A percentile compares a stretch with the other conserved stretches of the same genome.
phyloP scores from a whole-genome alignment of 2,329 filamentous ascomycete species.

The Sporothrix inflata region DNA sequence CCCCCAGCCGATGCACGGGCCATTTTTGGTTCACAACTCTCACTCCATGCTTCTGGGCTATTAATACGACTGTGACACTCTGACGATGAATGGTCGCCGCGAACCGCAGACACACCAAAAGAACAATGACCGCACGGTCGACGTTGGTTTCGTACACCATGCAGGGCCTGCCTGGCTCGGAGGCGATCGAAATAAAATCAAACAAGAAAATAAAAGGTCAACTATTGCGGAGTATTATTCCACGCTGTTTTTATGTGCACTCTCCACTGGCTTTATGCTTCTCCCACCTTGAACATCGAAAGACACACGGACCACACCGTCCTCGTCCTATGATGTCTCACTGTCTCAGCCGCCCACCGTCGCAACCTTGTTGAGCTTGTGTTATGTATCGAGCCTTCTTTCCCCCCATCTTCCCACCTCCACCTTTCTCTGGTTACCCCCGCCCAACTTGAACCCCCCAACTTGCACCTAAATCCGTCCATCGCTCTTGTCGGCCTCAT shows the following conservation, averaged over 20 bases:
- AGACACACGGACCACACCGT: constrained; percentile 7
- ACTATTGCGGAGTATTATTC: neutral
- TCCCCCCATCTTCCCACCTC: too few relatives aligned
- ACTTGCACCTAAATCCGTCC: neutral
- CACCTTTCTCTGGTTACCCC: neutral
- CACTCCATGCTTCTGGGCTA: neutral
- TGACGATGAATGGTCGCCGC: constrained; percentile 5
- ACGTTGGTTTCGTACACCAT: constrained; percentile 11
- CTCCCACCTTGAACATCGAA: neutral
- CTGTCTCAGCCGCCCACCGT: constrained; percentile 11
- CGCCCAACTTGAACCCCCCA: neutral
- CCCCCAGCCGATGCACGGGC: constrained; percentile 23
- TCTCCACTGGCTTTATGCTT: neutral
- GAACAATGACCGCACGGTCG: constrained; percentile 17
- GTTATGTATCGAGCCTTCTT: neutral
- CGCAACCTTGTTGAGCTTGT: neutral
- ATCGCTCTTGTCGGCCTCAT: neutral
- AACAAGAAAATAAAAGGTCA: neutral
- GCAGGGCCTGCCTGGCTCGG: neutral
- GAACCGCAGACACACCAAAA: constrained; percentile 16
- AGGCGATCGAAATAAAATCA: neutral
- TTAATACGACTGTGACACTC: constrained; percentile 17
- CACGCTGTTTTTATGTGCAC: neutral
- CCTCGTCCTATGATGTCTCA: constrained; percentile 12
- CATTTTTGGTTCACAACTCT: constrained; percentile 19